phyloP scores from a whole-genome alignment of 805 yeast genomes.

The Cyberlindnera mycetangii region DNA sequence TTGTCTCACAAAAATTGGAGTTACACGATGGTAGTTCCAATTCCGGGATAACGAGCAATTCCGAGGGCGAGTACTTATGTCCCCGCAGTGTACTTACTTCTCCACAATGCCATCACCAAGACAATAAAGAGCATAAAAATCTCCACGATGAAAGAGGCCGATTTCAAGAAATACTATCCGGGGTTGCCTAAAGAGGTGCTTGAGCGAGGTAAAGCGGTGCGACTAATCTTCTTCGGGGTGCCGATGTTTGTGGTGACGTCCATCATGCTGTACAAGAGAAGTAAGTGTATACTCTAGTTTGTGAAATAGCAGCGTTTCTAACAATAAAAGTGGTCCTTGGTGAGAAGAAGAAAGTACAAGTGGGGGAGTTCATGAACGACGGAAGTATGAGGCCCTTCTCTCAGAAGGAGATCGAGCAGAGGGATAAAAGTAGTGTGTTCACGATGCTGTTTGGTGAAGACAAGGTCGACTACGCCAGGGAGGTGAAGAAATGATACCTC shows the following conservation, averaged over 20 bases:
- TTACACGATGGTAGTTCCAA: too few species aligned
- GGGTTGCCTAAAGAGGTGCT: slow-evolving; percentile 22
- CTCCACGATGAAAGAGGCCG: slow-evolving; percentile 19
- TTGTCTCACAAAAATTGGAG: too few species aligned
- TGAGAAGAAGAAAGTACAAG: slow-evolving; percentile 24
- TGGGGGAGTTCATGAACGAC: slow-evolving; percentile 26
- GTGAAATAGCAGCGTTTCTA: too few species aligned
- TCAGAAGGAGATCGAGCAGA: slow-evolving; percentile 21
- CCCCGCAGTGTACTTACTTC: too few species aligned
- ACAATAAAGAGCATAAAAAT: slow-evolving; percentile 46
- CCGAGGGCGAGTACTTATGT: too few species aligned
- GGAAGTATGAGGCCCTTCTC: slow-evolving; percentile 24
- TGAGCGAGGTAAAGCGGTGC: slow-evolving; percentile 24
- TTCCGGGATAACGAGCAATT: too few species aligned
- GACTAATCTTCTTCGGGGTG: slow-evolving; percentile 24
- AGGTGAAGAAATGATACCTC: slow-evolving; percentile 9
- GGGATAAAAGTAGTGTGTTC: slow-evolving; percentile 20
- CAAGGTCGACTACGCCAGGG: slow-evolving; percentile 22
- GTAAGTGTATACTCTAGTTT: slow-evolving; percentile 13
- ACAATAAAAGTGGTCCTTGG: slow-evolving; percentile 22
- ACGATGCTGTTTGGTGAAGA: slow-evolving; percentile 25
- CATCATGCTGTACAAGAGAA: slow-evolving; percentile 20
- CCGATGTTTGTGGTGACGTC: slow-evolving; percentile 24
- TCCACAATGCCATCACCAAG: slow-evolving; percentile 46
- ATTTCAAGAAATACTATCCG: slow-evolving; percentile 22